These are phyloP conservation scores for Apiospora hydei DNA, from an alignment of 2,329 filamentous ascomycete genomes.

Conservation along the genomic window DNA sequence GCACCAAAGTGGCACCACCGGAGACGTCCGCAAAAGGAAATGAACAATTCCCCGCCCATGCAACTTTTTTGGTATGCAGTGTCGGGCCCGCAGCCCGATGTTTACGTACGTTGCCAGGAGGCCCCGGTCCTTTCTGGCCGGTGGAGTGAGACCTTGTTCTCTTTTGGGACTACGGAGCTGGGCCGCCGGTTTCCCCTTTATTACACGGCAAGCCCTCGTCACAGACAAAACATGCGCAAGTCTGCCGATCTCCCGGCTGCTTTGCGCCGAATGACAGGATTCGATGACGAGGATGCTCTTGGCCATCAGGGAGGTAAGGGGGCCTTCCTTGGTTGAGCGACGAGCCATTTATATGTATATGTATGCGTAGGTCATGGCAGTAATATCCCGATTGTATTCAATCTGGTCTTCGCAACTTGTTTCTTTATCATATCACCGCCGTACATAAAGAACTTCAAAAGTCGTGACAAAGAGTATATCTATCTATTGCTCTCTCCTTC, in stretches of 20 bases:
- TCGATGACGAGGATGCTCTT: not conserved
- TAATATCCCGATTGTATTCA: not conserved
- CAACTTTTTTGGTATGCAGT: not conserved
- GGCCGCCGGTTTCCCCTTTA: not conserved
- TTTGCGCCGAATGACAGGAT: not conserved
- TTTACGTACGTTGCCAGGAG: not conserved
- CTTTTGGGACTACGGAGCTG: constrained; percentile 10
- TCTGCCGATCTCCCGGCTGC: not conserved
- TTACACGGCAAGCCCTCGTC: not conserved
- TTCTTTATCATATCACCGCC: not conserved
- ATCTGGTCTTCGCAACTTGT: not conserved
- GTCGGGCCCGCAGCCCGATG: not conserved
- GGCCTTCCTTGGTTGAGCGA: not conserved
- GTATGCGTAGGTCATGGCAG: not conserved
- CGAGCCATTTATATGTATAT: not conserved
- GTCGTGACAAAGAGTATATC: not conserved
- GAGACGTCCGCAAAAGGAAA: constrained; percentile 6
- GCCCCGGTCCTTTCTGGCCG: not conserved
- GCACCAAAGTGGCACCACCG: not conserved
- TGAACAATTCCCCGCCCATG: not conserved
- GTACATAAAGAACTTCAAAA: not conserved
- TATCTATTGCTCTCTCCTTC: not conserved
- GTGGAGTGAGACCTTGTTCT: constrained; percentile 2
- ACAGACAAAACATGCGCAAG: not conserved
- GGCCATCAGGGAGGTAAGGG: not conserved